Evolutionary conservation across 2,329 filamentous ascomycete species (phyloP), one percentile per base, ranked within the genome.

Genomic region (Exophiala mesophila): DNA sequence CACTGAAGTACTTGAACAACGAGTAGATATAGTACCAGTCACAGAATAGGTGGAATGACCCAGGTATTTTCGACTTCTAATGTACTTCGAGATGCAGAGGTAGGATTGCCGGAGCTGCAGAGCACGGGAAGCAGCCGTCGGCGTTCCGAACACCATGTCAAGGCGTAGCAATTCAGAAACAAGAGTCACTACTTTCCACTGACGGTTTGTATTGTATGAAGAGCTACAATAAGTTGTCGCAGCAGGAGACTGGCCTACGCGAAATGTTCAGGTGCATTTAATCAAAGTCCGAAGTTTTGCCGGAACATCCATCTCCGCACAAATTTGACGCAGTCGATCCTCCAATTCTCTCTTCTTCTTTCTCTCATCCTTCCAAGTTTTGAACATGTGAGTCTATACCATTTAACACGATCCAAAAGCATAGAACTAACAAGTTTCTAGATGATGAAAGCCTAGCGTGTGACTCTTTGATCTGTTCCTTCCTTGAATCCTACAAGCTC

Each of bases 341-440:
- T 17, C 39, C 36, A 38, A 36, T 28, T 64, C 55, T 63, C 57
- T 66, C 67, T 69, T 73, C 67, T 74, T 75, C 63, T 64, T 61
- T 68, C 81, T 77, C 83, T 81, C 77, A 90, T 88, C 89, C 88
- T 94, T 96, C 89, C 88, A 88, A 86, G 89, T 96, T 94, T 94
- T 94, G 84, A 82, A 83, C 79, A 87, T 74, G 89, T 96, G 75
- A 78, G 88, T 80, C n/a, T n/a, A 24, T 10, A 21, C 26, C 19
- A 17, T 9, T 16, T 36, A 9, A 21, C n/a, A n/a, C 6, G 16
- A 24, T 23, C 15, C 12, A 13, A 10, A 15, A 15, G 24, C 4
- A 32, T 32, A 8, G 21, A 15, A 19, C 32, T 34, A 53, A 39
- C 17, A 13, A 8, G 4, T 5, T n/a, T 4, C 9, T 38, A 53